Evolutionary conservation across 192 early-diverging fungal genomes (phyloP), one percentile per base, ranked within the genome.

Genomic region (Coemansia javaensis): DNA sequence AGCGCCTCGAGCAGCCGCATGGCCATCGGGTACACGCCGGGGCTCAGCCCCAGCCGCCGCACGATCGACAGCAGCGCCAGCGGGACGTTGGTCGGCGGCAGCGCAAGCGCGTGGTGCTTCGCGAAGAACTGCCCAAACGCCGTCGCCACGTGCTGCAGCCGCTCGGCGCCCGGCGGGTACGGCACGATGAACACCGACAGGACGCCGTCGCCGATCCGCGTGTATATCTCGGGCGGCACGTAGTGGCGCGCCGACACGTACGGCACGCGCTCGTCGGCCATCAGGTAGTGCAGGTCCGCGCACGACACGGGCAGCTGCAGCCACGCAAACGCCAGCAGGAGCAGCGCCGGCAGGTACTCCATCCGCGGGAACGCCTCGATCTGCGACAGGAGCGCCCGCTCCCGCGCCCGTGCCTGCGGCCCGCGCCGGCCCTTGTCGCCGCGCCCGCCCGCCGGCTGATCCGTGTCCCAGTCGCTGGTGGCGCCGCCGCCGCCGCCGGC

Each of bases 311-410:
- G 63, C 6, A 59, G 15, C 14, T 45, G 46, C 31, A 65, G 53
- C 62, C 54, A 54, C 22, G 38, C 25, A 41, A 61, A 61, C 0
- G 51, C 52, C 17, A 65, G 25, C 21, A 45, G 57, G 16, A 73
- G n/a, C 5, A 73, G 39, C 0, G 57, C 53, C 12, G 69, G 69
- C 24, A 73, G 45, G 11, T 50, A 73, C 32, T 65, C 69, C 45
- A 73, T 36, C 18, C 56, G 52, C 11, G 43, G 42, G 35, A 56
- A 60, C 25, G 14, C 50, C 27, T 61, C 53, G 8, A 67, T 50
- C 14, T 50, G 17, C 21, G 32, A 17, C 8, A 50, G 16, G 44
- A 47, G 15, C 10, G 0, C 11, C 23, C 6, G n/a, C 13, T 9
- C 13, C 5, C n/a, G n/a, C n/a, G n/a, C n/a, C n/a, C n/a, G n/a